These are phyloP conservation scores for Globisporangium viniferum DNA, from an alignment of 352 stramenopile genomes.

Conservation along the genomic window DNA sequence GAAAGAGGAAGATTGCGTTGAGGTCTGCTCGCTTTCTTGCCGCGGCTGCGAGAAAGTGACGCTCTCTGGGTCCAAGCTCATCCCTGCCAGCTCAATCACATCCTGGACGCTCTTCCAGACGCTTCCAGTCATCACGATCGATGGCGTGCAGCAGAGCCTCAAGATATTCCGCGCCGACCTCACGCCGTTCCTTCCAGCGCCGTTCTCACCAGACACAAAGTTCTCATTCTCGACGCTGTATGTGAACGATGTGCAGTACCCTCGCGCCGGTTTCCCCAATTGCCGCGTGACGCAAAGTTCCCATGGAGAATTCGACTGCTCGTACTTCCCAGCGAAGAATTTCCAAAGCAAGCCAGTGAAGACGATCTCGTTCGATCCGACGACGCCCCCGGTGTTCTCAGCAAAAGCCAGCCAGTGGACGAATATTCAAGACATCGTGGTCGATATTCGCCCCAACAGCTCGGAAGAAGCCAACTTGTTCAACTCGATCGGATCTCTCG, in stretches of 20 bases:
- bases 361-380: constrained; percentile 30
- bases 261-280: constrained; percentile 57
- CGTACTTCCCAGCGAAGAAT: constrained; percentile 23
- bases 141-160: constrained; percentile 17
- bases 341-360: constrained; percentile 9
- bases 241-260: constrained; percentile 39
- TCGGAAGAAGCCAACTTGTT: constrained; percentile 33
- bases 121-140: constrained; percentile 15
- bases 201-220: constrained; percentile 28
- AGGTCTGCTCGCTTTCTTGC: constrained; percentile 53
- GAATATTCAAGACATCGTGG: constrained; percentile 11
- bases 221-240: constrained; percentile 48
- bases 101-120: constrained; percentile 46
- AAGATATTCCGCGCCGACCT: constrained; percentile 52
- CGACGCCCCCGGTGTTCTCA: constrained; percentile 32
- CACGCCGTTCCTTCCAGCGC: constrained; percentile 35
- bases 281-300: constrained; percentile 26
- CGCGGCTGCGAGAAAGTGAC: constrained; percentile 62
- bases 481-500: constrained; percentile 35
- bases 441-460: constrained; percentile 36
- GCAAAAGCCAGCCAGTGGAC: constrained; percentile 39
- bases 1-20: constrained; percentile 72
- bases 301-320: constrained; percentile 33
- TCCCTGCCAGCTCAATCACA: constrained; percentile 26
- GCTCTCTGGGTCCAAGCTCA: constrained; percentile 42